Conservation (phyloP, 352 stramenopile species). For the Globisporangium yorkense region DNA sequence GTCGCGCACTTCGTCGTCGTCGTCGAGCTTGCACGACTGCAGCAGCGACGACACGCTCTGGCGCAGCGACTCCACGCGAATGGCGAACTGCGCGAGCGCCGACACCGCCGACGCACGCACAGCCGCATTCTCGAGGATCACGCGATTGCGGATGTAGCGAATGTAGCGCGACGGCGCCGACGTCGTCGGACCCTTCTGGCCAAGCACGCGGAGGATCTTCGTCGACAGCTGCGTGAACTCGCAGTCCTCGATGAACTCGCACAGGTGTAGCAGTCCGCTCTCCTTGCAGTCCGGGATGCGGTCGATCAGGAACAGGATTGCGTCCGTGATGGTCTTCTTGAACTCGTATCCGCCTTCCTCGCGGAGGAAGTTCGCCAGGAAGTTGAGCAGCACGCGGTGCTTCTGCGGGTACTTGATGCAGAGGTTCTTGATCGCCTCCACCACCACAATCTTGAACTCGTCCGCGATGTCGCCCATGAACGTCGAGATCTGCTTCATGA, state of each 20-base stretch:
- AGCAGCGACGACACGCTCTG: constrained; percentile 93
- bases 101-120: constrained; percentile 96
- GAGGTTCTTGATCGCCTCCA: constrained; percentile 95
- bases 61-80: constrained; percentile 89
- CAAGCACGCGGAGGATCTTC: constrained; percentile 96
- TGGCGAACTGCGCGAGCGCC: constrained; percentile 95
- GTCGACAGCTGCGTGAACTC: constrained; percentile 87
- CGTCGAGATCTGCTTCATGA: constrained; percentile 97
- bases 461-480: constrained; percentile 99
- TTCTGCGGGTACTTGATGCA: constrained; percentile 98
- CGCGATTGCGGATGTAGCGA: constrained; percentile 99
- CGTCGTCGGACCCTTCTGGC: constrained; percentile 92
- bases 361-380: constrained; percentile 97
- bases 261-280: constrained; percentile 95
- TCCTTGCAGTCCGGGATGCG: constrained; percentile 97
- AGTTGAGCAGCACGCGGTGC: constrained; percentile 96
- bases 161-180: constrained; percentile 96
- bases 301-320: constrained; percentile 96
- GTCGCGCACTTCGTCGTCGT: constrained; percentile 97
- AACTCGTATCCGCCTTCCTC: constrained; percentile 97
- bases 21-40: constrained; percentile 94
- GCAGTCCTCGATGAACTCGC: constrained; percentile 99
- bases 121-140: constrained; percentile 98
- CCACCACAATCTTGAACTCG: constrained; percentile 99
- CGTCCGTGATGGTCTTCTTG: constrained; percentile 98